These are phyloP conservation scores for Populus simonii DNA, from an alignment of 345 rosid species.

Conservation along the genomic window DNA sequence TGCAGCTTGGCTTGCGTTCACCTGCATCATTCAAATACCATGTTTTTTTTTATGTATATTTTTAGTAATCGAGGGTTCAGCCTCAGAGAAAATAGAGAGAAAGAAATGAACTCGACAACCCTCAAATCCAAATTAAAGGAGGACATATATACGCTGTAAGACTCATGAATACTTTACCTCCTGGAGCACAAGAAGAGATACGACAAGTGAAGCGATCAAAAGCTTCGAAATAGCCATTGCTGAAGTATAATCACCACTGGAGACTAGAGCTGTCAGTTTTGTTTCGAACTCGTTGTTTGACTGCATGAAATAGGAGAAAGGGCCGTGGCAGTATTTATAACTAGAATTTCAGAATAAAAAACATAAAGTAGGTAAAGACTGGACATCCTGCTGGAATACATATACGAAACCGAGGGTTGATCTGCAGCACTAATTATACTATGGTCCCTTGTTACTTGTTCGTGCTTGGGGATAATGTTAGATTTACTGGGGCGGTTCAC, in stretches of 20 bases:
- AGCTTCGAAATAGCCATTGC: constrained; percentile 43
- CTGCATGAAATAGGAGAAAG: background rate
- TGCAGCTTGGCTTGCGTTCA: background rate
- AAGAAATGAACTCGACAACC: background rate
- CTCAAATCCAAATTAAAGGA: background rate
- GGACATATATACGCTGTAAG: background rate
- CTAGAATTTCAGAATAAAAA: background rate
- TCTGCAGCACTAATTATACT: background rate
- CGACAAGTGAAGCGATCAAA: background rate
- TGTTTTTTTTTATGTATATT: background rate
- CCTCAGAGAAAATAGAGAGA: background rate
- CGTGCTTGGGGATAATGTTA: background rate
- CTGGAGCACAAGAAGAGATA: background rate
- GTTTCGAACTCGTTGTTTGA: background rate
- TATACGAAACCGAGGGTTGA: background rate
- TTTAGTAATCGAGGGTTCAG: background rate
- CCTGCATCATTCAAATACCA: background rate
- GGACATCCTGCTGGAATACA: background rate
- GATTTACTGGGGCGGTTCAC: background rate
- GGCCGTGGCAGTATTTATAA: constrained; percentile 22
- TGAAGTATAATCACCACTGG: background rate
- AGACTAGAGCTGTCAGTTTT: background rate
- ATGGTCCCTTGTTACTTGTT: background rate
- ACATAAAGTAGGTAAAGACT: background rate
- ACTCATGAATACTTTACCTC: background rate